Evolutionary conservation across 768 basidiomycete species (phyloP).

Genomic region (Gloeostereum incarnatum): DNA sequence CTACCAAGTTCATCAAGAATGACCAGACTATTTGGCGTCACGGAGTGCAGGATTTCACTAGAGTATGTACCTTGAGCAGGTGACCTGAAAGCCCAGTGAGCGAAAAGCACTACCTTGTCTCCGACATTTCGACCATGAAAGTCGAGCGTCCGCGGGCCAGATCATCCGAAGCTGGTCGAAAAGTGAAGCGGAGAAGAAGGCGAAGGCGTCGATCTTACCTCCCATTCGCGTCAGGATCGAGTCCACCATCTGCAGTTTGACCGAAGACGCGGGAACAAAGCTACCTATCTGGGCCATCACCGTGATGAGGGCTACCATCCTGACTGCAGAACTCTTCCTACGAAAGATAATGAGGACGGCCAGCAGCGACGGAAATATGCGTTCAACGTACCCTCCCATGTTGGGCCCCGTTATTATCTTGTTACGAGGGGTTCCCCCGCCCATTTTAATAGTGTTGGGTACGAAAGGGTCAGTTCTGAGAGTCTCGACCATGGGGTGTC

Average conservation of each 20-base stretch:
- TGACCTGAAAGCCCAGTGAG: neutral
- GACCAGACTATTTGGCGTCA: constrained; percentile 71
- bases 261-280: constrained; percentile 77
- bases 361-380: neutral
- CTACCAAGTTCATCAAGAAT: constrained; percentile 87
- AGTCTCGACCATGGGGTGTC: constrained; percentile 90
- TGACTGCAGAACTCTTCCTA: constrained; percentile 78
- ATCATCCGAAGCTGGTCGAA: constrained; percentile 69
- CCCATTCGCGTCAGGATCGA: constrained; percentile 87
- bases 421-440: constrained; percentile 37
- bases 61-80: neutral
- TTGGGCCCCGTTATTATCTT: constrained; percentile 82
- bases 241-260: constrained; percentile 74
- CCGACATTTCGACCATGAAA: constrained; percentile 96
- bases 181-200: constrained; percentile 3
- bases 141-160: constrained; percentile 81
- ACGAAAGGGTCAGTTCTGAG: constrained; percentile 76
- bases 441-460: constrained; percentile 69
- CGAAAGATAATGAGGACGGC: neutral
- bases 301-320: constrained; percentile 69
- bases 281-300: constrained; percentile 91
- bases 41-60: constrained; percentile 70
- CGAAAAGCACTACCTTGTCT: constrained; percentile 40
- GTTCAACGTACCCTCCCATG: constrained; percentile 55
- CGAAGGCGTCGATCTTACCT: constrained; percentile 30